phyloP scores from a whole-genome alignment of 139 green algal species.

The Ettlia oleoabundans region DNA sequence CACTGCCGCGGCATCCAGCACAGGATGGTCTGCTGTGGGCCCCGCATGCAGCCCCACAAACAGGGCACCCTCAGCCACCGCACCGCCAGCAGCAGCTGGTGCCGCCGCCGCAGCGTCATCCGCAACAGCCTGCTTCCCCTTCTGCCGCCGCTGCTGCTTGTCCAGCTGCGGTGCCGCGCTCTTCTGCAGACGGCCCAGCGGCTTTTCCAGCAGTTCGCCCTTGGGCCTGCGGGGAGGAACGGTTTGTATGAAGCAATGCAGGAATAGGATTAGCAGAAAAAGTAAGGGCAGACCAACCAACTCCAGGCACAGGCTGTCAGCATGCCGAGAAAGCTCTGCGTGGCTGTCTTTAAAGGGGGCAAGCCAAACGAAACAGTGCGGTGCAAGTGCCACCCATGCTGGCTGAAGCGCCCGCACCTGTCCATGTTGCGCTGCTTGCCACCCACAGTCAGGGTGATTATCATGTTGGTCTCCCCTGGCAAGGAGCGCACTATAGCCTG shows the following conservation, averaged over 20 bases:
- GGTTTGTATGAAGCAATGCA: too few relatives aligned
- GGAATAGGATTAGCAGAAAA: too few relatives aligned
- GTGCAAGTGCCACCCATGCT: too few relatives aligned
- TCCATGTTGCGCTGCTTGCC: conserved; percentile 68
- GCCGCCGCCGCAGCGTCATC: neutral
- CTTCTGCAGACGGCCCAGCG: conserved; percentile 64
- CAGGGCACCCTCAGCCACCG: neutral
- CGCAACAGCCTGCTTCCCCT: too few relatives aligned
- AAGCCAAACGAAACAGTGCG: too few relatives aligned
- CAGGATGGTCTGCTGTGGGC: conserved; percentile 20
- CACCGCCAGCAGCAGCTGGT: neutral
- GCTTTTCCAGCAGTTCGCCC: conserved; percentile 73
- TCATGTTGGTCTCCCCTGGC: conserved; percentile 50
- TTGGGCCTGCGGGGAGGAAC: conserved; percentile 70
- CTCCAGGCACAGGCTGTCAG: too few relatives aligned
- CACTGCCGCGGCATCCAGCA: conserved; percentile 44
- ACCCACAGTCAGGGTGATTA: conserved; percentile 56
- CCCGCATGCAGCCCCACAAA: conserved; percentile 38
- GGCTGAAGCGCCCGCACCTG: conserved; percentile 35
- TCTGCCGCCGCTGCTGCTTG: conserved; percentile 50
- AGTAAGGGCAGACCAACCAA: too few relatives aligned
- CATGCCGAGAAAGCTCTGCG: neutral
- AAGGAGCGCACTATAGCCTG: conserved; percentile 56
- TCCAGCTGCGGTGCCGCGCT: conserved; percentile 50
- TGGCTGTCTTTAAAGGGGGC: too few relatives aligned